A percentile compares a stretch with the other conserved stretches of the same genome.
These are phyloP conservation scores for Penicillium bovifimosum DNA, from an alignment of 495 filamentous ascomycete genomes.

Conservation along the genomic window DNA sequence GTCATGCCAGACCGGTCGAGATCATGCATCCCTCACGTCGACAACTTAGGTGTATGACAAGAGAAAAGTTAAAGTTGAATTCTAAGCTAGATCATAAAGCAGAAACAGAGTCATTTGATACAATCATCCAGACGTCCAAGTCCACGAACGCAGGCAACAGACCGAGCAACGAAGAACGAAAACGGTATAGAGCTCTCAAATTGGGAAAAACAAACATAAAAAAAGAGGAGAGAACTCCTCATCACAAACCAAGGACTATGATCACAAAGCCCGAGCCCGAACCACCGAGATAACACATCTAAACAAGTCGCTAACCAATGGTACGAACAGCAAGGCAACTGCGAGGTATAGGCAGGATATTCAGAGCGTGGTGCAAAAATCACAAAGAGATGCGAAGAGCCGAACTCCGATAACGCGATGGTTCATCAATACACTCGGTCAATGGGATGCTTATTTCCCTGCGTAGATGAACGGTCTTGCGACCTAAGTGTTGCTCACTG, in stretches of 20 bases:
- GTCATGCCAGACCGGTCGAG: too few relatives aligned
- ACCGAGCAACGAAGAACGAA: conserved; percentile 9
- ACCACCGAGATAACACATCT: neutral
- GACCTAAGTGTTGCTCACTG: conserved; percentile 51
- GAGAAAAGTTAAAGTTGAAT: neutral
- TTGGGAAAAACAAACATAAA: conserved; percentile 6
- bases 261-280: neutral
- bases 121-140: conserved; percentile 15
- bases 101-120: conserved; percentile 18
- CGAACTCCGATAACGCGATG: conserved; percentile 20
- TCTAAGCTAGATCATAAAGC: conserved; percentile 16
- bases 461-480: neutral
- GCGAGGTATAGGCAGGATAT: conserved; percentile 15
- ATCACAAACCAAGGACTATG: neutral
- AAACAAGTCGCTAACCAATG: conserved; percentile 3
- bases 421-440: conserved; percentile 20
- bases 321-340: conserved; percentile 4
- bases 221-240: conserved; percentile 2
- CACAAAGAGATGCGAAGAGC: conserved; percentile 10
- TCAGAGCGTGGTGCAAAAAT: conserved; percentile 13
- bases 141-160: conserved; percentile 12
- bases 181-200: conserved; percentile 31
- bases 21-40: too few relatives aligned
- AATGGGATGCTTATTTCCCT: neutral
- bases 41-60: neutral